Evolutionary conservation across 2,329 filamentous ascomycete species (phyloP).

Genomic region (Hypoxylon sp.): DNA sequence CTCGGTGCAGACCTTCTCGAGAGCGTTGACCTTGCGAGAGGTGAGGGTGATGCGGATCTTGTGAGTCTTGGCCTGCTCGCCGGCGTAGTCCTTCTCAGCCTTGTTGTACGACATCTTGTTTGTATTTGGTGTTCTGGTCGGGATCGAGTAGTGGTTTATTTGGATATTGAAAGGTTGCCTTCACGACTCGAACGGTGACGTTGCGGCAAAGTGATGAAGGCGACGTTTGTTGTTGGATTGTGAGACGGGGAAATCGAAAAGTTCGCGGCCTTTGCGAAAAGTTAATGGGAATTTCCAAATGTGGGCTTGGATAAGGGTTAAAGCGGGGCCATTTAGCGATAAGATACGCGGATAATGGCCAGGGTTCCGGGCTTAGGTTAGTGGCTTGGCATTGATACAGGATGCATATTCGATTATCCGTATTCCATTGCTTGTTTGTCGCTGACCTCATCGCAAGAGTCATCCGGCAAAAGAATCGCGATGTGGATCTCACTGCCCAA

Average conservation of each 20-base stretch:
- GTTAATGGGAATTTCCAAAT: constrained; percentile 25
- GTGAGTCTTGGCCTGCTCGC: constrained; percentile 81
- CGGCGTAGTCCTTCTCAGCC: constrained; percentile 89
- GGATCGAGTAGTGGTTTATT: constrained; percentile 9
- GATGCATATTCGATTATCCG: constrained; percentile 7
- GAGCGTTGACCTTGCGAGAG: constrained; percentile 91
- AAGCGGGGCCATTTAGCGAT: constrained; percentile 22
- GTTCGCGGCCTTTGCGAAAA: constrained; percentile 25
- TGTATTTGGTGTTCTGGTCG: constrained; percentile 52
- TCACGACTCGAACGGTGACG: constrained; percentile 85
- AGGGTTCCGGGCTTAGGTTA: neutral
- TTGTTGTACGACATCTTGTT: constrained; percentile 93
- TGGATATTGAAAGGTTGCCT: constrained; percentile 59
- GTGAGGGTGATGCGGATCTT: constrained; percentile 99
- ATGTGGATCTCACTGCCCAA: constrained; percentile 22
- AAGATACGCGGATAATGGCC: neutral
- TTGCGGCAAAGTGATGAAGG: constrained; percentile 88
- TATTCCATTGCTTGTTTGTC: neutral
- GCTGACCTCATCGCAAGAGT: constrained; percentile 32
- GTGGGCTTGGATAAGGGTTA: constrained; percentile 46
- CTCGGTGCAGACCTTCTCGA: constrained; percentile 98
- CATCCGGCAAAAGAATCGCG: constrained; percentile 43
- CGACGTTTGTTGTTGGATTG: constrained; percentile 32
- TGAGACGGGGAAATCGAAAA: constrained; percentile 45
- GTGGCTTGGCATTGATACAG: neutral